Percentiles rank a stretch among this genome's conserved stretches.
phyloP scores from a whole-genome alignment of 1,139 yeast species.

The Candida anutae region DNA sequence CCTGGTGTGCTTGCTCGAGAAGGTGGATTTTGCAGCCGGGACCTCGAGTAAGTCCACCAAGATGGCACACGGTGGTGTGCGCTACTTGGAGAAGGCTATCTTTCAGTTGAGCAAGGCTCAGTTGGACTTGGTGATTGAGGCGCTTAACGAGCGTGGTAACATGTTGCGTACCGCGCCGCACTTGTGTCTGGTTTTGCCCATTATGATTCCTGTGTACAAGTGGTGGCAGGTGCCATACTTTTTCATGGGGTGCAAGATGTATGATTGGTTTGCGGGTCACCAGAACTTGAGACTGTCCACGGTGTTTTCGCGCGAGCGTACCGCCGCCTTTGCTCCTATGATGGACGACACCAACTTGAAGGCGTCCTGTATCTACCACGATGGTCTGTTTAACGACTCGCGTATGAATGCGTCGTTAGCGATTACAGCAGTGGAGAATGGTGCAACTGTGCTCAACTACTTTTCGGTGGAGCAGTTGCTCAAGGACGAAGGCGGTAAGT shows the following conservation, averaged over 20 bases:
- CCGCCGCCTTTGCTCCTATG: constrained; percentile 81
- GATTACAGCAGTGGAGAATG: constrained; percentile 74
- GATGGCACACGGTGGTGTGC: constrained; percentile 96
- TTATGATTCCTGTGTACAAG: constrained; percentile 89
- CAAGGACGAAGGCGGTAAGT: constrained; percentile 52
- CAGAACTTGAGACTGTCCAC: constrained; percentile 81
- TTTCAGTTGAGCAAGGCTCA: constrained; percentile 88
- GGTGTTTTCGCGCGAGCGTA: constrained; percentile 58
- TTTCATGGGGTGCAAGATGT: constrained; percentile 85
- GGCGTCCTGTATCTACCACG: constrained; percentile 91
- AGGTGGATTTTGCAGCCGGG: constrained; percentile 84
- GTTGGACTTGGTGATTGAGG: constrained; percentile 87
- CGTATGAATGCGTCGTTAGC: constrained; percentile 87
- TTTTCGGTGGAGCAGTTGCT: constrained; percentile 69
- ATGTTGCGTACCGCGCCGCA: constrained; percentile 93
- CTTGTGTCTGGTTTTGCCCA: constrained; percentile 78
- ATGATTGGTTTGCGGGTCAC: constrained; percentile 87
- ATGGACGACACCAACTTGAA: constrained; percentile 72
- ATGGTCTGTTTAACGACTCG: constrained; percentile 90
- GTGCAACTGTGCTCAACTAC: constrained; percentile 88
- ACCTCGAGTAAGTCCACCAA: constrained; percentile 94
- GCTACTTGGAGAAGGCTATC: constrained; percentile 91
- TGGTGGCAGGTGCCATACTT: constrained; percentile 97
- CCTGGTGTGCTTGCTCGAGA: constrained; percentile 80
- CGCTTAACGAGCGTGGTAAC: constrained; percentile 85